Percentiles rank a stretch among this genome's conserved stretches.
Evolutionary conservation across 257 asterid species (phyloP).

Genomic region (Solanum neorickii): DNA sequence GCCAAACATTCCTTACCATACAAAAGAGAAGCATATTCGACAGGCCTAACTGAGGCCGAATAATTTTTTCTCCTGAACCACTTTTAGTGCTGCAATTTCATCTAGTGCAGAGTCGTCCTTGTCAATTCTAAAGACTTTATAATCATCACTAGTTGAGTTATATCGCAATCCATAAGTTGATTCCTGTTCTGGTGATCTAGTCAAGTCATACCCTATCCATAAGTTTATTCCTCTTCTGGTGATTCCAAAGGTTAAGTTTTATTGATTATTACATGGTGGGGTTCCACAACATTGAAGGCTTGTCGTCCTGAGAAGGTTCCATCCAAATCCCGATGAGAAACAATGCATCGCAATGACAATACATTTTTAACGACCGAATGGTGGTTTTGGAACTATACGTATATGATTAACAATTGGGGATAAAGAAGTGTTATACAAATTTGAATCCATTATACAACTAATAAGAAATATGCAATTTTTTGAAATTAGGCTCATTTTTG

Average conservation of each 20-base stretch:
- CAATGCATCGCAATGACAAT: background rate
- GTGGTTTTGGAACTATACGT: no score
- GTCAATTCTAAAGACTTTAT: background rate
- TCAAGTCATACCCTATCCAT: background rate
- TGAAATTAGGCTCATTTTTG: no score
- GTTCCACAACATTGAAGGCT: background rate
- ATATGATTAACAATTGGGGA: no score
- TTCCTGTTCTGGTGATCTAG: no score
- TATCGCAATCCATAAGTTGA: background rate
- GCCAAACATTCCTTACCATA: background rate
- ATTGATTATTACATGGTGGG: background rate
- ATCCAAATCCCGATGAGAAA: background rate
- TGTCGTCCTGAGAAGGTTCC: accelerated
- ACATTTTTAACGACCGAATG: no score
- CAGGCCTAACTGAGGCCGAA: background rate
- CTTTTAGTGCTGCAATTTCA: no score
- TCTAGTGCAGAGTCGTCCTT: background rate
- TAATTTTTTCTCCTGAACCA: background rate
- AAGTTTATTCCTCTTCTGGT: no score
- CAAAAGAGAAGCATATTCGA: no score
- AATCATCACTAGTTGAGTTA: background rate
- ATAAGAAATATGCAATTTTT: no score
- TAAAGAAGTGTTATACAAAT: no score
- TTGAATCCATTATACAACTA: no score
- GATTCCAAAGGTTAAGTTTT: background rate